A percentile compares a stretch with the other conserved stretches of the same genome.
Conservation (phyloP, 2,329 filamentous ascomycete genomes). For the Diaporthe eres region DNA sequence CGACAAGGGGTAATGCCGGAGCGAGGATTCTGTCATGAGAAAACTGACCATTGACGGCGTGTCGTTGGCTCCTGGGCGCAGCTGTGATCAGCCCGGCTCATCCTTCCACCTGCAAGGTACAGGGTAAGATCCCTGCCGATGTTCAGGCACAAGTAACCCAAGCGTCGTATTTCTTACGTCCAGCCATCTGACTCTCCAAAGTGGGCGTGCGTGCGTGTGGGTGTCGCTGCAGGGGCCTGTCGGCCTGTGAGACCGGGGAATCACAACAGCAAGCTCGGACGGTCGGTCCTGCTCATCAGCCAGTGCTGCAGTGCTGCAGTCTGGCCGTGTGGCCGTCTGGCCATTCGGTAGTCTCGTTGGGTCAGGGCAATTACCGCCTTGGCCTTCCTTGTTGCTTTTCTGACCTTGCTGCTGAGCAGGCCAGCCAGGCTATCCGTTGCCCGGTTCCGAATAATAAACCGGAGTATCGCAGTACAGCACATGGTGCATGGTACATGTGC, state of each 20-base stretch:
- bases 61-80: slow-evolving; percentile 7
- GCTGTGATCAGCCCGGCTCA: slow-evolving; percentile 39
- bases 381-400: not conserved
- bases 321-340: not conserved
- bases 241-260: not conserved
- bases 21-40: slow-evolving; percentile 10
- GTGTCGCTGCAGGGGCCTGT: slow-evolving; percentile 17
- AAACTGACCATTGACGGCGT: slow-evolving; percentile 11
- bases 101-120: slow-evolving; percentile 45
- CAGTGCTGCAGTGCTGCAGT: not conserved
- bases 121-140: slow-evolving; percentile 36
- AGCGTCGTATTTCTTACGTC: slow-evolving; percentile 40
- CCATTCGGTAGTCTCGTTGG: not conserved
- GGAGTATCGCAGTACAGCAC: not conserved
- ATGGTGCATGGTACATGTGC: slow-evolving; percentile 12
- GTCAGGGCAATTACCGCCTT: slow-evolving; percentile 25
- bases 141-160: slow-evolving; percentile 37
- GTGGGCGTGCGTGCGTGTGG: not conserved
- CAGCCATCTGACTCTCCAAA: slow-evolving; percentile 17
- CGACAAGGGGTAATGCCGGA: slow-evolving; percentile 1
- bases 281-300: slow-evolving; percentile 26
- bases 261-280: slow-evolving; percentile 36
- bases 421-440: not conserved
- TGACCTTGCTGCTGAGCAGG: not conserved
- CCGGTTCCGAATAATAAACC: slow-evolving; percentile 7